Evolutionary conservation across 495 filamentous ascomycete species (phyloP), one percentile per base, ranked within the genome.

Genomic region (Lentithecium fluviatile): DNA sequence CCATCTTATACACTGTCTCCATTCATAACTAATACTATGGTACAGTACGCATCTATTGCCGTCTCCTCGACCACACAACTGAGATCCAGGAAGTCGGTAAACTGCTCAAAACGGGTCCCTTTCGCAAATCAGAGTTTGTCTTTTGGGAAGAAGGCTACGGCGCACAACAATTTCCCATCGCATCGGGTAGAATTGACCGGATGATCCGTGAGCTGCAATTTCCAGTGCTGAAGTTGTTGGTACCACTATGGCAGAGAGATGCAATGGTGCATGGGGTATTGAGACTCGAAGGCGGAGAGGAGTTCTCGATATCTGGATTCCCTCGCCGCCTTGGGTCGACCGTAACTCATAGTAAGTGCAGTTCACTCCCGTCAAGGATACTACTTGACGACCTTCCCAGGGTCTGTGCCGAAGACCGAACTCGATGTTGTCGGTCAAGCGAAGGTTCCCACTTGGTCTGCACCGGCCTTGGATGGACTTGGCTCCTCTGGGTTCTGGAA

Each of bases 81-180:
- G 50, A 54, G 24, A 52, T 62, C 23, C 40, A 26, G 11, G 36
- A 55, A 17, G 24, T 52, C 11, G 58, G 58, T 1, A 29, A 34
- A 6, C 50, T 56, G 0, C 45, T 62, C 37, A 54, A 55, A 24
- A 20, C 11, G 7, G 58, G 58, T 6, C n/a, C 51, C 1, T 62
- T 48, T 29, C 49, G 50, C 26, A 37, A 53, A 13, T 46, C 50
- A 4, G 43, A 49, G 13, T 62, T 62, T 42, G 43, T 46, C 7
- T 55, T 62, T 23, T 53, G 58, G 48, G 58, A 62, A 21, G 58
- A 54, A 32, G 58, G 50, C 6, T 55, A 55, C 32, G 50, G 21
- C 8, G 19, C 58, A 19, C 58, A 62, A 20, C 48, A 49, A 40
- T 62, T 55, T 34, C 48, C 51, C 5, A 40, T 62, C 23, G 20